Base-by-base conservation (phyloP, 306 rosid genomes). In the Gynostemma pentaphyllum region DNA sequence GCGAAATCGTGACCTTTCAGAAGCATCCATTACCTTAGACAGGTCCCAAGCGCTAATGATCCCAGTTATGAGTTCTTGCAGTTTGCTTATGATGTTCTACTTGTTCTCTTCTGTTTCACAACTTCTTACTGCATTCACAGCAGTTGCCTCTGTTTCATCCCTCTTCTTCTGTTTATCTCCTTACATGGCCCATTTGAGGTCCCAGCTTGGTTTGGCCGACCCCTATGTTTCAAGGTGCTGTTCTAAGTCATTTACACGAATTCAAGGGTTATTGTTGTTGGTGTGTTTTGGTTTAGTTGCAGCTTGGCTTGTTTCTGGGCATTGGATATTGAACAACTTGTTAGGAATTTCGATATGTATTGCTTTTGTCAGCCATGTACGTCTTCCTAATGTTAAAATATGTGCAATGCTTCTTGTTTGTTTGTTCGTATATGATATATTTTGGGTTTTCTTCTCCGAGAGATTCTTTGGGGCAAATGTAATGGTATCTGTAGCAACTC, bases 401-500 rank as follows among this genome's bases (percentile, higher is more conserved):
- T 94, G 99, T 76, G 97, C 97, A n/a, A 86, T 82, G 82, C 97
- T 94, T 53, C 97, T 94, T 40, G 70, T 84, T 52, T 94, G 95
- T 74, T 74, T 94, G 39, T 94, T 94, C 9, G 83, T 89, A 27
- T 89, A 88, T 60, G 99, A 94, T 80, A 94, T 94, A 54, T 94
- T 88, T 78, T 94, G 97, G 99, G 94, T 94, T 63, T 94, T 94
- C 87, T 94, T 82, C 82, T 94, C 97, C 61, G 94, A 94, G 79
- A 88, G 94, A 79, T 75, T 94, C 82, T 94, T 94, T 37, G 99
- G 99, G 74, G 94, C 84, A 40, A 88, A 94, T 78, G 99, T 94
- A 52, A 94, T 94, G 99, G 99, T 89, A 66, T 86, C 99, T n/a
- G 94, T 89, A 62, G 99, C 97, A 64, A 94, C 91, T 36, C 97